phyloP scores from a whole-genome alignment of 2,329 filamentous ascomycete genomes.

The Colletotrichum eremochloae region DNA sequence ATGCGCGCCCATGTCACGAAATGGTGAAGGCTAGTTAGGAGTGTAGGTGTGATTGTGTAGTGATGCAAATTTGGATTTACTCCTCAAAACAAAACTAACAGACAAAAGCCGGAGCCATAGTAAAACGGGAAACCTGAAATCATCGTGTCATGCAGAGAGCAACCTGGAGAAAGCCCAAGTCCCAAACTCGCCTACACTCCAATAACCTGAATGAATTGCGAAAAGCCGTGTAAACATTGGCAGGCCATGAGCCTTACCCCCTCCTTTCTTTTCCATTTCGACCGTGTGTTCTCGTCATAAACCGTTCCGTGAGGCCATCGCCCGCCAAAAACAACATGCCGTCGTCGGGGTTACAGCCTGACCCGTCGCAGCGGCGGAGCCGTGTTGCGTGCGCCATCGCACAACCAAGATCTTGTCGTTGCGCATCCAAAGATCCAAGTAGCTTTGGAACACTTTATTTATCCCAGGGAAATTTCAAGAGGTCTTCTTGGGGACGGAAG shows the following conservation, averaged over 20 bases:
- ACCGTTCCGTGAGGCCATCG: slow-evolving; percentile 11
- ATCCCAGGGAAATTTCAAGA: slow-evolving; percentile 49
- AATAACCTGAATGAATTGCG: slow-evolving; percentile 38
- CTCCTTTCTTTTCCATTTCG: slow-evolving; percentile 33
- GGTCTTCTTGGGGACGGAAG: slow-evolving; percentile 64
- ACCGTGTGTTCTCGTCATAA: slow-evolving; percentile 23
- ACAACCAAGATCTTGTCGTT: neutral
- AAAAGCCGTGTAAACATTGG: slow-evolving; percentile 37
- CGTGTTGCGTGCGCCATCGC: slow-evolving; percentile 5
- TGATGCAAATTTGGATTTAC: slow-evolving; percentile 32
- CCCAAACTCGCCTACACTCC: slow-evolving; percentile 41
- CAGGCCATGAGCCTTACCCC: slow-evolving; percentile 26
- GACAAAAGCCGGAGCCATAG: slow-evolving; percentile 29
- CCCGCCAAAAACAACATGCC: slow-evolving; percentile 25
- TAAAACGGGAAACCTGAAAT: slow-evolving; percentile 39
- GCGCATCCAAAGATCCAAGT: neutral
- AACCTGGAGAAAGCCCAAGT: slow-evolving; percentile 28
- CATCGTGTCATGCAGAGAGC: slow-evolving; percentile 37
- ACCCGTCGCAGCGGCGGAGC: slow-evolving; percentile 36
- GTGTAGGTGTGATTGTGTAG: neutral
- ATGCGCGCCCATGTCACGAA: neutral
- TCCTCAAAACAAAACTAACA: slow-evolving; percentile 38
- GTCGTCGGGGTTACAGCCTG: slow-evolving; percentile 33
- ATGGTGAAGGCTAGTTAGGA: no score
- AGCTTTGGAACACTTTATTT: neutral